These are phyloP conservation scores for Davidsoniella neocaledoniae DNA, from an alignment of 2,329 filamentous ascomycete species.

Conservation along the genomic window DNA sequence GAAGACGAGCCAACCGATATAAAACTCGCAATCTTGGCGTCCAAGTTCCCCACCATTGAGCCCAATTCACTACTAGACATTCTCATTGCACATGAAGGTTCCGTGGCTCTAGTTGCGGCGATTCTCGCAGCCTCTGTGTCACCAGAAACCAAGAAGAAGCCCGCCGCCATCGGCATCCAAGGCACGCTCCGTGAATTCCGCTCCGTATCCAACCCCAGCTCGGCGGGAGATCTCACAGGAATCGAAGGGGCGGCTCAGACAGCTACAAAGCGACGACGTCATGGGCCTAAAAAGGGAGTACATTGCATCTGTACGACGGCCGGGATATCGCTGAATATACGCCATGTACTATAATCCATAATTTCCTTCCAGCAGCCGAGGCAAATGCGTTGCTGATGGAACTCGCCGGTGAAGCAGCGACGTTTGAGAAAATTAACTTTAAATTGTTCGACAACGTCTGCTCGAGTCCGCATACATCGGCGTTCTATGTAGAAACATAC, in stretches of 20 bases:
- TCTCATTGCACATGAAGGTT: constrained; percentile 61
- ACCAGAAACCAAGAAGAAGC: not conserved
- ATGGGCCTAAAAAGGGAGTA: constrained; percentile 32
- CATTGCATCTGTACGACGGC: constrained; percentile 68
- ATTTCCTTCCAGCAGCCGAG: constrained; percentile 58
- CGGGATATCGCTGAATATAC: constrained; percentile 68
- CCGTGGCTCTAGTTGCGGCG: constrained; percentile 36
- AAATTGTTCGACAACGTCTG: constrained; percentile 82
- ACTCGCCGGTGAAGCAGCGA: constrained; percentile 53
- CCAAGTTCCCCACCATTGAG: constrained; percentile 48
- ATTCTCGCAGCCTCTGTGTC: constrained; percentile 17
- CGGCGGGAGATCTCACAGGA: too few species aligned
- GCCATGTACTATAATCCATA: constrained; percentile 82
- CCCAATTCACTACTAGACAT: constrained; percentile 60
- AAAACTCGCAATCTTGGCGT: constrained; percentile 71
- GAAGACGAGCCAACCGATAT: constrained; percentile 73
- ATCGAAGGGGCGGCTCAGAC: constrained; percentile 41
- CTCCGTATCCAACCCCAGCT: not conserved
- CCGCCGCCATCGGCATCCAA: constrained; percentile 33
- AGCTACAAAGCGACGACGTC: constrained; percentile 25
- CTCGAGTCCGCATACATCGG: constrained; percentile 65
- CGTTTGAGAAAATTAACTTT: constrained; percentile 57
- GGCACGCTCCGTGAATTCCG: constrained; percentile 43
- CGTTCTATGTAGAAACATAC: constrained; percentile 64
- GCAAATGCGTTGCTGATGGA: constrained; percentile 63